Conservation (phyloP, 768 basidiomycete species). For the Albatrellus ellisii region DNA sequence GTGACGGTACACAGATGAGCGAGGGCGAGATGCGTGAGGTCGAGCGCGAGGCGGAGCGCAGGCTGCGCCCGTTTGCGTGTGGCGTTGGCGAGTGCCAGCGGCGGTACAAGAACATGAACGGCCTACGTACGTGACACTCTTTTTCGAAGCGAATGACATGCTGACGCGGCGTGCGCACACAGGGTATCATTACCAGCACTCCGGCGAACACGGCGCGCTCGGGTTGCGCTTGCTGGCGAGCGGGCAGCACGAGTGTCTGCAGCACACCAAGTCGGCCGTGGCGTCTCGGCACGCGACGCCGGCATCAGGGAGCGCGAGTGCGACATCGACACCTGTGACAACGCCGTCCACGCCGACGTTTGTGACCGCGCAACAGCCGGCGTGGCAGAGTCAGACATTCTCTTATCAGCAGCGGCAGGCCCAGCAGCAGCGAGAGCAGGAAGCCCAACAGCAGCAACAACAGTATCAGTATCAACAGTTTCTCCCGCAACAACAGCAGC, state of each 20-base stretch:
- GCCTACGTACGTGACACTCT: constrained; percentile 37
- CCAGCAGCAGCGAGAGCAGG: background rate
- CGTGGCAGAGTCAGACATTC: constrained; percentile 7
- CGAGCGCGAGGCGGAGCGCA: constrained; percentile 74
- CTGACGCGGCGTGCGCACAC: constrained; percentile 5
- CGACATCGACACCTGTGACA: background rate
- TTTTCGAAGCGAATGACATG: constrained; percentile 1
- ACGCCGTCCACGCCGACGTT: background rate
- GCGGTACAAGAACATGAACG: constrained; percentile 98
- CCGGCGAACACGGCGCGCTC: constrained; percentile 86
- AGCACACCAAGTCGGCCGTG: constrained; percentile 14
- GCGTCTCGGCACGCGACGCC: constrained; percentile 10
- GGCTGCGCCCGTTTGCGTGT: constrained; percentile 78
- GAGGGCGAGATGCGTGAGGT: constrained; percentile 59
- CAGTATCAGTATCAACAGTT: too few species aligned
- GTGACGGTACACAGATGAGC: constrained; percentile 26
- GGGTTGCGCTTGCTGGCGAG: constrained; percentile 76
- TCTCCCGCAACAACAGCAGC: too few species aligned
- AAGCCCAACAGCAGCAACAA: background rate
- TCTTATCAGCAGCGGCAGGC: constrained; percentile 4
- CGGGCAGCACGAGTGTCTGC: constrained; percentile 49
- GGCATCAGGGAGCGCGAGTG: too few species aligned
- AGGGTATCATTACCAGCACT: constrained; percentile 92
- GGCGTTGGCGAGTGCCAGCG: constrained; percentile 78
- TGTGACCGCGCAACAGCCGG: background rate